Base-by-base conservation (phyloP, 139 green algal genomes). In the Auxenochlorella protothecoides region DNA sequence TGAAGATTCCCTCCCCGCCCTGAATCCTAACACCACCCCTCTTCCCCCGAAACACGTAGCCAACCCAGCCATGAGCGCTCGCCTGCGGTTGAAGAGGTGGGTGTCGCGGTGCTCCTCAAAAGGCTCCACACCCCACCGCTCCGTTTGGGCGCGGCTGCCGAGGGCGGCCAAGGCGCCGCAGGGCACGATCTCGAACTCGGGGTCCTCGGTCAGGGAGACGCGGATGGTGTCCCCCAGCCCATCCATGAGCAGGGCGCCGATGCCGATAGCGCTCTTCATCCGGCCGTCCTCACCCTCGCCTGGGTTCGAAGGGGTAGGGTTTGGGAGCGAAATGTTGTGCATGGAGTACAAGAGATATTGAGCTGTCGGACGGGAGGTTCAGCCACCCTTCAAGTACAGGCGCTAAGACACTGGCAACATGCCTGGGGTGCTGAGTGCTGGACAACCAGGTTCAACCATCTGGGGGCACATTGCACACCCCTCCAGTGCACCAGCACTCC, bases 201-300 rank as follows among this genome's bases (percentile, higher is more conserved):
- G 93, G 73, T 97, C 93, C 82, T 99, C 94, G 5, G 92, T 97
- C 55, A 95, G 83, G 0, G 86, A 93, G 8, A 98, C 93, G 68
- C 94, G 86, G 80, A 99, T 98, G 74, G 95, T 99, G 85, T 99
- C 94, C 63, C 95, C 95, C 69, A 99, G 85, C 27, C 94, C 95
- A 74, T 99, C 95, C 89, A 97, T 92, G 9, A 99, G 88, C 74
- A 99, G 86, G 0, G 93, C 85, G 64, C 94, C 94, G 64, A 99
- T 99, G 77, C 94, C 94, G 66, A 99, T 97, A 72, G 94, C 92
- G 15, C 78, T 91, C 90, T 99, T 99, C 92, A 99, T 97, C 75
- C 94, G 88, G 0, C 94, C 94, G 70, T 99, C 94, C 85, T 99
- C 94, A 13, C 94, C 94, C 81, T 98, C 93, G 10, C 93, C 93